Base-by-base conservation (phyloP, 495 filamentous ascomycete species). In the Hyaloscypha finlandica region DNA sequence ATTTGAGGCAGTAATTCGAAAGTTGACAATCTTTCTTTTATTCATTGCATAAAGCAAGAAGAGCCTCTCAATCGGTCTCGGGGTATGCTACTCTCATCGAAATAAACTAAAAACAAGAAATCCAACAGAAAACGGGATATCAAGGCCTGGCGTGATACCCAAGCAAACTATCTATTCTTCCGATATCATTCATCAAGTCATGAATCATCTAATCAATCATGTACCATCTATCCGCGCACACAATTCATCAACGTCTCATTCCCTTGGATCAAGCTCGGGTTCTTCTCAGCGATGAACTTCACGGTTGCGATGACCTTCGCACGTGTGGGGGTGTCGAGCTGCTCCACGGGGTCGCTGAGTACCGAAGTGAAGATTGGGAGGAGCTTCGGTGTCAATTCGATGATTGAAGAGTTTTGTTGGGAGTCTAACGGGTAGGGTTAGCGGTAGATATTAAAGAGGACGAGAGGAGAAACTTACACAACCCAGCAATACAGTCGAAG, bases 331-430 rank as follows among this genome's bases (percentile, higher is more conserved):
- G 89, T 86, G 63, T 90, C 89, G 11, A 99, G 81, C 81, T 98
- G 95, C 68, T 94, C 92, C 68, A 89, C 83, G 1, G 93, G 92
- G 42, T 88, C 86, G 29, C 83, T 83, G 48, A 97, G 84, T 29
- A 97, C 94, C 45, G 90, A 77, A 75, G 91, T 88, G 74, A 98
- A 91, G 65, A 97, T 79, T 11, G 89, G 89, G 65, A 96, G 81
- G 55, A 99, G 82, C 69, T 86, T 82, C 6, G 88, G 88, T 1
- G 95, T 97, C 32, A 97, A 85, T 58, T 85, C 81, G 68, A 88
- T 86, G 70, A 96, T 82, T 32, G 88, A 92, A 22, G 85, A 81
- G 73, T 96, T 88, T 51, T 88, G 83, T 64, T 84, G 81, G 72
- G 90, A 87, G 77, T 96, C 90, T 92, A 37, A 32, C 52, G 20